These are phyloP conservation scores for Ustilago hordei DNA, from an alignment of 1,284 basidiomycete genomes.

Conservation along the genomic window DNA sequence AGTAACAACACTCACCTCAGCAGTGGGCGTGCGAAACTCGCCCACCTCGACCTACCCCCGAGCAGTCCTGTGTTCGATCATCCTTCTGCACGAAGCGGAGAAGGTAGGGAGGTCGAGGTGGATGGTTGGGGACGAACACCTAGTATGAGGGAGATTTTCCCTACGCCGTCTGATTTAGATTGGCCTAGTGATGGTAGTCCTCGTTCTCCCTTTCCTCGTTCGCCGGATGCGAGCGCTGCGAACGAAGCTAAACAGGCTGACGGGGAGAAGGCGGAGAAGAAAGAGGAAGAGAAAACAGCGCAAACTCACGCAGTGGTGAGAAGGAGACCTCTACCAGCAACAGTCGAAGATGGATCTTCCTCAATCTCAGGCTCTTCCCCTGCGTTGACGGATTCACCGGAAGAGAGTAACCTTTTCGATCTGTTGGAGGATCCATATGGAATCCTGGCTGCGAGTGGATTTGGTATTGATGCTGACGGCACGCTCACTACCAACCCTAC, in stretches of 20 bases:
- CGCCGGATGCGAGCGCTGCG: background rate
- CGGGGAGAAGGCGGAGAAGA: slow-evolving; percentile 15
- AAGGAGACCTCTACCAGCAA: slow-evolving; percentile 59
- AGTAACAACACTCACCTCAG: slow-evolving; percentile 8
- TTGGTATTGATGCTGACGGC: slow-evolving; percentile 49
- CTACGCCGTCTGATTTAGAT: slow-evolving; percentile 51
- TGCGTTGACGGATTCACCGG: slow-evolving; percentile 26
- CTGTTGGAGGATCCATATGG: slow-evolving; percentile 67
- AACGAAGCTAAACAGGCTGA: background rate
- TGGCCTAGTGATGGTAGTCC: slow-evolving; percentile 37
- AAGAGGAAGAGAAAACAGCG: slow-evolving; percentile 4
- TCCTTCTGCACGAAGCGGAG: slow-evolving; percentile 24
- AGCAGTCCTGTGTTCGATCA: slow-evolving; percentile 47
- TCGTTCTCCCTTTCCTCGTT: background rate
- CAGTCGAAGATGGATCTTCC: slow-evolving; percentile 64
- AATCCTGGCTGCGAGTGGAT: slow-evolving; percentile 58
- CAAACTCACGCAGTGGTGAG: slow-evolving; percentile 17
- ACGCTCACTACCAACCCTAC: slow-evolving; percentile 12
- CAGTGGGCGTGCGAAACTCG: slow-evolving; percentile 29
- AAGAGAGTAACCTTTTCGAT: slow-evolving; percentile 48
- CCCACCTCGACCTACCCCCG: slow-evolving; percentile 42
- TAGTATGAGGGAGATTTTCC: slow-evolving; percentile 56
- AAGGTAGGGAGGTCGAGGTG: slow-evolving; percentile 27
- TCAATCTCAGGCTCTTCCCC: slow-evolving; percentile 48
- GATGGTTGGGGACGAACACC: slow-evolving; percentile 53